Base-by-base conservation (phyloP, 768 basidiomycete genomes). In the Calocybe cyanea region DNA sequence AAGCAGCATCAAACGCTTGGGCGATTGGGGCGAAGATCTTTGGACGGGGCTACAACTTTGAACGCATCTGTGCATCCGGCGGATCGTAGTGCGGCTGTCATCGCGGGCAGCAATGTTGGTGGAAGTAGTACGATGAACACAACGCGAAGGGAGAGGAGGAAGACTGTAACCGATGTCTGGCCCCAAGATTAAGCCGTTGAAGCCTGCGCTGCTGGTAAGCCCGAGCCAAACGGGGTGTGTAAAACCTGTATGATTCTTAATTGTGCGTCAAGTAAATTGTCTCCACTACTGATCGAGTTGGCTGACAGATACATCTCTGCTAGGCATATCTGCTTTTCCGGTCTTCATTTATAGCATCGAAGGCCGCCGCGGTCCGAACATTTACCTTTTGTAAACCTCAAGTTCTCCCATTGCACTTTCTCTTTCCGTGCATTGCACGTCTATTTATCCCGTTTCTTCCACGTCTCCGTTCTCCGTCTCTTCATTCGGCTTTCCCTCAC, bases 151-250 rank as follows among this genome's bases (percentile, higher is more conserved):
- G 70, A 72, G 53, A 59, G 71, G 48, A 61, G 73, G 56, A 62
- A 70, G 56, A 72, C 69, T 1, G 68, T 76, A 25, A 72, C 71
- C 21, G 74, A 76, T 51, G 68, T 75, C 55, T 73, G 70, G 69
- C 67, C 68, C 10, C 49, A 45, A 28, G 45, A 50, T 10, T 54
- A 43, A 44, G 7, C 1, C 9, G 11, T 19, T 9, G n/a, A n/a
- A n/a, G n/a, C n/a, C n/a, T n/a, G n/a, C n/a, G 25, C 25, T 28
- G 25, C 25, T 28, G 25, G 25, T 5, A 28, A 28, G 25, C 25
- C 11, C 5, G 6, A 28, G 25, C 5, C 6, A 11, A 28, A 28
- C 25, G 5, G 11, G 25, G 11, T 28, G 25, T 5, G 25, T 28
- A n/a, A n/a, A n/a, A n/a, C n/a, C n/a, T n/a, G n/a, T n/a, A 11